Conservation (phyloP, 78 protist species). For the Dictyostelium discoideum region dicty_2.7 NC_007088.5:8070501-8071000, state of each 20-base stretch:
- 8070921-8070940: no score
- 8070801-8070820: not conserved
- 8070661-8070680: slow-evolving; percentile 59
- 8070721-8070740: slow-evolving; percentile 16
- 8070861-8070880: slow-evolving; percentile 70
- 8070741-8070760: no score
- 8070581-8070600: no score
- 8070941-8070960: no score
- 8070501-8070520: slow-evolving; percentile 15
- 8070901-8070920: no score
- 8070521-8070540: slow-evolving; percentile 67
- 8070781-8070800: not conserved
- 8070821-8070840: slow-evolving; percentile 65
- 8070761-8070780: no score
- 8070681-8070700: slow-evolving; percentile 78
- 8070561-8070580: no score
- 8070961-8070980: no score
- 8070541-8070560: no score
- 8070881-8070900: no score
- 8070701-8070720: slow-evolving; percentile 67
- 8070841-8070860: slow-evolving; percentile 45
- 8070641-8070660: slow-evolving; percentile 69
- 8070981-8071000: no score
- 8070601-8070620: slow-evolving; percentile 40
- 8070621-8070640: slow-evolving; percentile 53